Evolutionary conservation across 129 eudicot species (phyloP), one percentile per base, ranked within the genome.

Genomic region (Oenanthe sinensis): DNA sequence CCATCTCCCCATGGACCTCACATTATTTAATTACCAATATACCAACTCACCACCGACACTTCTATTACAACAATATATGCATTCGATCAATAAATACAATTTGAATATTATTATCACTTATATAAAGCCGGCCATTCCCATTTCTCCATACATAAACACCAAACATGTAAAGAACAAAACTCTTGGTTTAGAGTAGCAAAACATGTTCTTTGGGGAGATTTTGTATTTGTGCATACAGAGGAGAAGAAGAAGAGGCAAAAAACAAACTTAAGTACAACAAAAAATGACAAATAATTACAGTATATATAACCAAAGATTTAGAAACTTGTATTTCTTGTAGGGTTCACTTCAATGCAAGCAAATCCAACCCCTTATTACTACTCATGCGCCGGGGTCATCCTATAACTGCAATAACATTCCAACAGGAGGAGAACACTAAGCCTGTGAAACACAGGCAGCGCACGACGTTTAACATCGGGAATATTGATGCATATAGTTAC

Each of bases 271-370:
- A 74, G 46, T 46, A 46, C 77, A 74, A 2, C 39, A 45, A 74
- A 73, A 45, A 74, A 74, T 46, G 43, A 74, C 3, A 44, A 46
- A 24, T 74, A 74, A 74, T 74, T 74, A 74, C 77, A 74, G 77
- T 74, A 74, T 74, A 24, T 28, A 74, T 15, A 26, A 46, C 40
- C 77, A 46, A 45, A 15, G 50, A 39, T 39, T 39, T 3, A 39
- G 5, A 74, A 74, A 48, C 40, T 46, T 46, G 50, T 46, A 2
- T 74, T 15, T 46, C 50, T 26, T 46, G n/a, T 44, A 17, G 37
- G 77, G 33, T 26, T 74, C 60, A 74, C 60, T 74, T 74, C 15
- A 74, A 74, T 46, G 77, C 77, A 74, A 74, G 24, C 60, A 74
- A 48, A 50, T 26, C 42, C 40, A 2, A 45, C 60, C 58, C 77